A percentile compares a stretch with the other conserved stretches of the same genome.
Evolutionary conservation across 495 filamentous ascomycete genomes (phyloP).

Genomic region (Trichoderma parareesei): DNA sequence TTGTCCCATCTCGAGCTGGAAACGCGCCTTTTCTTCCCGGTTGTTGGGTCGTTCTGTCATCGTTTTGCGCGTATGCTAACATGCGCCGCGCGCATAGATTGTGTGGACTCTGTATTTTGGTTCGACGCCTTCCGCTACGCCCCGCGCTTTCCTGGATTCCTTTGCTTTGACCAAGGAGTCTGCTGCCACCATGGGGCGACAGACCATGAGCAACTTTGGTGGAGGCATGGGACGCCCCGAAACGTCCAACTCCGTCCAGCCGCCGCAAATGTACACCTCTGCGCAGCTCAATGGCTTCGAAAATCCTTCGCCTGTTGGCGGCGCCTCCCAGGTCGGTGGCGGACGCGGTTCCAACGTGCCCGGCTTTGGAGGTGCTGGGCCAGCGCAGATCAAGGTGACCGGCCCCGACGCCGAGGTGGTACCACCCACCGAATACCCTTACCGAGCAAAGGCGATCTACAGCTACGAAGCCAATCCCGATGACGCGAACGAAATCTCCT

Average conservation of each 20-base stretch:
- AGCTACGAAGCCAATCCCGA: slow-evolving; percentile 97
- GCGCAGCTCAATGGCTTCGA: slow-evolving; percentile 92
- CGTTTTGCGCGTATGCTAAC: slow-evolving; percentile 11
- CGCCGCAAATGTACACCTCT: slow-evolving; percentile 96
- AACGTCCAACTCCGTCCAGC: slow-evolving; percentile 65
- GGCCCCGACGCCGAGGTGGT: slow-evolving; percentile 56
- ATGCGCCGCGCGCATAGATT: slow-evolving; percentile 47
- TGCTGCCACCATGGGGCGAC: slow-evolving; percentile 41
- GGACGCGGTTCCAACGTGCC: slow-evolving; percentile 24
- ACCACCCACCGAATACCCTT: slow-evolving; percentile 87
- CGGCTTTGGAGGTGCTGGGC: slow-evolving; percentile 18
- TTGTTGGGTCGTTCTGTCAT: neutral
- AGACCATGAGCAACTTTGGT: slow-evolving; percentile 60
- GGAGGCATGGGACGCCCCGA: slow-evolving; percentile 54
- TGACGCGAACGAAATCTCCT: slow-evolving; percentile 93
- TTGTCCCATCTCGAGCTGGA: slow-evolving; percentile 14
- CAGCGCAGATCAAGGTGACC: slow-evolving; percentile 11
- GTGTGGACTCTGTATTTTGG: slow-evolving; percentile 99
- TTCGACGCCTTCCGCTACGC: slow-evolving; percentile 78
- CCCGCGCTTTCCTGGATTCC: slow-evolving; percentile 88
- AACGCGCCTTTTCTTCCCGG: neutral
- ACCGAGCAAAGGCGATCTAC: slow-evolving; percentile 96
- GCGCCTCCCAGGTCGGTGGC: slow-evolving; percentile 37
- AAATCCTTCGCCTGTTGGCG: slow-evolving; percentile 86
- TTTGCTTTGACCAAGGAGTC: slow-evolving; percentile 89